Percentiles rank a stretch among this genome's conserved stretches.
phyloP scores from a whole-genome alignment of 192 early-diverging fungal species.

The Chytriomyces sp. region DNA sequence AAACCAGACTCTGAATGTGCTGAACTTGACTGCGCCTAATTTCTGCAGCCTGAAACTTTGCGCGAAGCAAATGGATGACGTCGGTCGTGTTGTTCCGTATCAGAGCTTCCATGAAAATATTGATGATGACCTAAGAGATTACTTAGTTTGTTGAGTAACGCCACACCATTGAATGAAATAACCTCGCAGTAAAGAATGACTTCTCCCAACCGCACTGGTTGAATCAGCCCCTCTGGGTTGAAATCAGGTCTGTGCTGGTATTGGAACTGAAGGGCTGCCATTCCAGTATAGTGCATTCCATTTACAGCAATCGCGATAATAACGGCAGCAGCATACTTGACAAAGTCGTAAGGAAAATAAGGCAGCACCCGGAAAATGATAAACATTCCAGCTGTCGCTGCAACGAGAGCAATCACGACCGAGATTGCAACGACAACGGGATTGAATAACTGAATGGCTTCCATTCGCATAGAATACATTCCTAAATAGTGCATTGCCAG shows the following conservation, averaged over 20 bases:
- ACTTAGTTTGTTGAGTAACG: not conserved
- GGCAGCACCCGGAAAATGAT: slow-evolving; percentile 7
- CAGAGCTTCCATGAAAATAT: slow-evolving; percentile 1
- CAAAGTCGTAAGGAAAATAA: not conserved
- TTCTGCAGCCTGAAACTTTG: not conserved
- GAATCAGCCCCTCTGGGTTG: not conserved
- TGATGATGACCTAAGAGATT: slow-evolving; percentile 2
- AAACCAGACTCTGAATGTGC: not conserved
- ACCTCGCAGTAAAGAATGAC: slow-evolving; percentile 18
- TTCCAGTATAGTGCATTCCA: slow-evolving; percentile 20
- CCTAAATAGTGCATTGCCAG: slow-evolving; percentile 12
- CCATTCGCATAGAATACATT: slow-evolving; percentile 17
- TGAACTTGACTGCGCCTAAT: not conserved
- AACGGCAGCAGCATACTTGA: not conserved
- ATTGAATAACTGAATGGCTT: not conserved
- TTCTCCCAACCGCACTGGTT: not conserved
- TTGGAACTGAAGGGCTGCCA: not conserved
- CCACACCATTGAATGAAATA: no score
- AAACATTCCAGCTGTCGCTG: slow-evolving; percentile 13
- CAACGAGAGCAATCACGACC: slow-evolving; percentile 8
- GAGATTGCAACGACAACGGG: not conserved
- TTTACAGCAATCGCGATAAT: no score
- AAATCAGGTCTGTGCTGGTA: not conserved
- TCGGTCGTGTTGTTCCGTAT: slow-evolving; percentile 18
- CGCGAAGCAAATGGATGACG: not conserved